Conservation (phyloP, 164 flowering plant species). For the Aristolochia contorta region DNA sequence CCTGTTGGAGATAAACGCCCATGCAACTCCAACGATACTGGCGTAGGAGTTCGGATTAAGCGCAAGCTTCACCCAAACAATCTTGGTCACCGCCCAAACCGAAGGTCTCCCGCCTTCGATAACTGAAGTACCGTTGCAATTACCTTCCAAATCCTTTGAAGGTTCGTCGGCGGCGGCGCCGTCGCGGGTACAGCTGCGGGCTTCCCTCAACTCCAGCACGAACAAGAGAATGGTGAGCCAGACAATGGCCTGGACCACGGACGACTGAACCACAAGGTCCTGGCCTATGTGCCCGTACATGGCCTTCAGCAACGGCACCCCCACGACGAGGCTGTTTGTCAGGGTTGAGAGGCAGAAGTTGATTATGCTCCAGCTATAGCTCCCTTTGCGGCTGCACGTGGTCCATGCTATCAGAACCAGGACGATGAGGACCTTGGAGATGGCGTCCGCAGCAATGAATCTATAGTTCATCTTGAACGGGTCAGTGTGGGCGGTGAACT, state of each 20-base stretch:
- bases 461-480: slow-evolving; percentile 51
- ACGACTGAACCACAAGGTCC: slow-evolving; percentile 57
- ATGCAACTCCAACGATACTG: slow-evolving; percentile 44
- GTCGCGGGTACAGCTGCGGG: no score
- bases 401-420: slow-evolving; percentile 48
- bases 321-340: slow-evolving; percentile 57
- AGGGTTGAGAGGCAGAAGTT: slow-evolving; percentile 56
- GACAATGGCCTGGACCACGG: slow-evolving; percentile 46
- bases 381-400: slow-evolving; percentile 46
- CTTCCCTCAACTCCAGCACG: slow-evolving; percentile 40
- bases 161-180: no score
- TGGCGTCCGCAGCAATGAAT: slow-evolving; percentile 48
- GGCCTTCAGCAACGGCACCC: slow-evolving; percentile 58
- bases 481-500: slow-evolving; percentile 42
- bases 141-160: no score
- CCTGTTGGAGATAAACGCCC: slow-evolving; percentile 69
- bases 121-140: no score
- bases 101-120: no score
- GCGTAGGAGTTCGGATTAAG: slow-evolving; percentile 58
- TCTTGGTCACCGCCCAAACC: slow-evolving; percentile 38
- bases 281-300: slow-evolving; percentile 55
- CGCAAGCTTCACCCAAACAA: slow-evolving; percentile 45
- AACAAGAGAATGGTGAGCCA: slow-evolving; percentile 55
- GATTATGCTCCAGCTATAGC: slow-evolving; percentile 59
- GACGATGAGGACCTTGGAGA: slow-evolving; percentile 45